Evolutionary conservation across 257 asterid species (phyloP), one percentile per base, ranked within the genome.

Genomic region (Lavandula angustifolia): DNA sequence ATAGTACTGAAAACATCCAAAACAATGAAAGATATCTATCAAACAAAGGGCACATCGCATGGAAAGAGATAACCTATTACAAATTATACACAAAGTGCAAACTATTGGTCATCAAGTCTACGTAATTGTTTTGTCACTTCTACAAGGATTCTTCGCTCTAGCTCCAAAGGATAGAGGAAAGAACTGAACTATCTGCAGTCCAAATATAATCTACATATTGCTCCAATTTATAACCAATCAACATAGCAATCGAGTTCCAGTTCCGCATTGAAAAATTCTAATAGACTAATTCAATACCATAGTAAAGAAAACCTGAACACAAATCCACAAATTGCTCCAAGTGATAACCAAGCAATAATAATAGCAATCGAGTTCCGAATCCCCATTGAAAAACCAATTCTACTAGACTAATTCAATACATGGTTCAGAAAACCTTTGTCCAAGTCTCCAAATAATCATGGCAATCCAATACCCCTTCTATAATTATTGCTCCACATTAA

Each of bases 1-100:
- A 80, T 94, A 94, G 71, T 86, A 86, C 99, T 94, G 95, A 70
- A 82, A 80, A 63, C 44, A 54, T 69, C 48, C 69, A 75, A 61
- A 60, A 66, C 18, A 22, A 75, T 63, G 46, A 35, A 62, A 16
- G 3, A 40, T 41, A 63, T 55, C 9, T 11, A 60, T 64, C 68
- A 62, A 49, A 73, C 13, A 22, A 61, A 64, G 48, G 29, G 17
- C n/a, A 73, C 9, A 22, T 35, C 9, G 35, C 17, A 69, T 33
- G 14, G 29, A 64, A 60, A 55, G 16, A 54, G 14, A 60, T 47
- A 66, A 40, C 47, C 68, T 16, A 42, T 22, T 17, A 62, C 38
- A 22, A 7, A 42, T 67, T 48, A 60, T 42, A 54, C 46, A 50
- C 58, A 64, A 57, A 60, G 11, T 29, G 29, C 66, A 64, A 59